Conservation (phyloP, 495 filamentous ascomycete genomes). For the Talaromyces trachyspermus region DNA sequence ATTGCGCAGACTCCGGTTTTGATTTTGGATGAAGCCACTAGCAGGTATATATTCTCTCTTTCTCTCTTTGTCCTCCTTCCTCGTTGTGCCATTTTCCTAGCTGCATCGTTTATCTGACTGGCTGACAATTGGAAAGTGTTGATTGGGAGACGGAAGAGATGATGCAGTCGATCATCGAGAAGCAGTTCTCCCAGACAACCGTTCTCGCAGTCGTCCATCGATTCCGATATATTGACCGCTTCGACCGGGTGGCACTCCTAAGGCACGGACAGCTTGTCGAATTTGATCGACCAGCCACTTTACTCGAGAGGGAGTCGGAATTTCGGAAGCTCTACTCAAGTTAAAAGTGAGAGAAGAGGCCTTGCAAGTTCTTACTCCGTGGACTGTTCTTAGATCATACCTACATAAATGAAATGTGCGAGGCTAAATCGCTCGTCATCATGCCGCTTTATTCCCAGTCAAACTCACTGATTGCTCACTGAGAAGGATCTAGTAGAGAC, state of each 20-base stretch:
- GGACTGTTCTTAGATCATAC: too few species aligned
- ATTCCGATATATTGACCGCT: slow-evolving; percentile 33
- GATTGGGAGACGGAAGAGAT: slow-evolving; percentile 15
- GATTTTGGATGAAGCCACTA: slow-evolving; percentile 36
- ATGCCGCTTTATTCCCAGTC: too few species aligned
- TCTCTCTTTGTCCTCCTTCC: too few species aligned
- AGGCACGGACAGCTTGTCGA: slow-evolving; percentile 27
- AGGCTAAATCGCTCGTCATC: too few species aligned
- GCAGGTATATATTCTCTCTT: too few species aligned
- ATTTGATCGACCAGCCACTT: slow-evolving; percentile 20
- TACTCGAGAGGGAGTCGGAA: slow-evolving; percentile 12
- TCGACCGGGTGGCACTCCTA: slow-evolving; percentile 32
- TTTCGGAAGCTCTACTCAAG: slow-evolving; percentile 7
- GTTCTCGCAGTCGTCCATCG: slow-evolving; percentile 37
- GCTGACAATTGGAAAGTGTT: slow-evolving; percentile 13
- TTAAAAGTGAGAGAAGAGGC: too few species aligned
- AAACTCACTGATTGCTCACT: too few species aligned
- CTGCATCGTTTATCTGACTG: too few species aligned
- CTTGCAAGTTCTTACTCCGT: too few species aligned
- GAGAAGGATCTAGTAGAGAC: too few species aligned
- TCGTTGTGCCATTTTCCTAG: too few species aligned
- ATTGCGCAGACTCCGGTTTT: slow-evolving; percentile 31
- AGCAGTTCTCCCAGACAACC: slow-evolving; percentile 27
- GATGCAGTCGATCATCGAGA: slow-evolving; percentile 19
- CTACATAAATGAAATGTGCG: too few species aligned